Evolutionary conservation across 1,139 yeast genomes (phyloP), one percentile per base, ranked within the genome.

Genomic region (Suhomyces choctaworum): DNA sequence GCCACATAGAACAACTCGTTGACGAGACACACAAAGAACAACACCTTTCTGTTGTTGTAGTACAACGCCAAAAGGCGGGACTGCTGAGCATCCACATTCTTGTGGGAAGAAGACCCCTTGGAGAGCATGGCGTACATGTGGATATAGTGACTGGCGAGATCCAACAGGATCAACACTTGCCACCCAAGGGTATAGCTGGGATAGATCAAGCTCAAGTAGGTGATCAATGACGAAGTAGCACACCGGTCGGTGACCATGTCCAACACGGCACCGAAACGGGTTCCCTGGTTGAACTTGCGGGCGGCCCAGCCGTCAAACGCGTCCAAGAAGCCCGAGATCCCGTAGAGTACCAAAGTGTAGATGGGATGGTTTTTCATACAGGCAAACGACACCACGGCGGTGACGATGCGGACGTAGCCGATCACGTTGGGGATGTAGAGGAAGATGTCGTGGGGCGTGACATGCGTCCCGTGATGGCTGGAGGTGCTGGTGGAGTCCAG

Each of bases 211-310:
- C 94, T 79, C 42, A 94, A 71, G 60, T 78, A 92, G 58, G 95
- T 89, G 49, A 89, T 81, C 52, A 94, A 73, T 15, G 96, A 85
- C 10, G 95, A 79, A 0, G 99, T 94, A 16, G 98, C 92, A 58
- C 97, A 92, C 56, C 99, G 75, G 58, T 94, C 99, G 19, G 98
- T 92, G 23, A 94, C 97, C 99, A 94, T 94, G 63, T 94, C 99
- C 52, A 94, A 73, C 15, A 94, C 96, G 10, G 98, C 97, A 22
- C 98, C 99, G 52, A 89, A 88, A 48, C 79, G 76, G 23, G 97
- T 87, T 11, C 96, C 86, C 61, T 94, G 99, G 56, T 85, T 79
- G 60, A 71, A 88, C 52, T 76, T 77, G 44, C 99, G 76, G 7
- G 99, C 99, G 35, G 96, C 96, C 40, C 84, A 82, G 4, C 99